A percentile compares a stretch with the other conserved stretches of the same genome.
Evolutionary conservation across 2,329 filamentous ascomycete species (phyloP).

Genomic region (Talaromyces marneffei): DNA sequence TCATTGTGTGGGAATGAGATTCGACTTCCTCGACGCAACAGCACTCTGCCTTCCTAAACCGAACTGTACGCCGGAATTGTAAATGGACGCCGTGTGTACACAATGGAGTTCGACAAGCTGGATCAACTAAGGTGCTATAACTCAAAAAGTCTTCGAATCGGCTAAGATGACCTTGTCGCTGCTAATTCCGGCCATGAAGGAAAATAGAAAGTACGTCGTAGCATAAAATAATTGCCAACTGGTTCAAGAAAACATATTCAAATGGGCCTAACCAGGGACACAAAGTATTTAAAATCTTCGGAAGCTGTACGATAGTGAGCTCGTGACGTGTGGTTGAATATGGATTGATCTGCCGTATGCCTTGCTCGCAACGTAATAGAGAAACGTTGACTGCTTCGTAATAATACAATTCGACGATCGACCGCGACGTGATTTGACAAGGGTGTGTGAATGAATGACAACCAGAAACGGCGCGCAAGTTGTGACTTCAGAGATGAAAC

Average conservation of each 20-base stretch:
- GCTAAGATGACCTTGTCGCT: constrained; percentile 8
- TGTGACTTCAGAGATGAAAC: constrained; percentile 10
- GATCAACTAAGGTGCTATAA: not conserved
- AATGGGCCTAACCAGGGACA: not conserved
- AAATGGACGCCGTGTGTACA: not conserved
- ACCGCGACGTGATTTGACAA: not conserved
- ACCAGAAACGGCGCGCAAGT: not conserved
- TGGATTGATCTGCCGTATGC: not conserved
- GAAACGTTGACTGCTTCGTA: not conserved
- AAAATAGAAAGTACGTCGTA: not conserved
- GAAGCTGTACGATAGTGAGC: not conserved
- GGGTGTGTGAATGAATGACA: not conserved
- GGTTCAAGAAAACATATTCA: constrained; percentile 1
- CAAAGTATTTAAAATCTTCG: not conserved
- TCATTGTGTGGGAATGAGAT: constrained; percentile 22
- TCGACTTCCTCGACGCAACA: not conserved
- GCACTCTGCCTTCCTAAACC: not conserved
- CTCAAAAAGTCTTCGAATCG: constrained; percentile 9
- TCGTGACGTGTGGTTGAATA: not conserved
- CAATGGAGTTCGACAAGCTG: not conserved
- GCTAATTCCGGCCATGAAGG: constrained; percentile 16
- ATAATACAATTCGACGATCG: not conserved
- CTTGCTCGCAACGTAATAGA: not conserved
- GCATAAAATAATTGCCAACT: not conserved
- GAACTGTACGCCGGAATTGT: not conserved